Conservation (phyloP, 164 flowering plant genomes). For the Hamamelis virginiana region DNA sequence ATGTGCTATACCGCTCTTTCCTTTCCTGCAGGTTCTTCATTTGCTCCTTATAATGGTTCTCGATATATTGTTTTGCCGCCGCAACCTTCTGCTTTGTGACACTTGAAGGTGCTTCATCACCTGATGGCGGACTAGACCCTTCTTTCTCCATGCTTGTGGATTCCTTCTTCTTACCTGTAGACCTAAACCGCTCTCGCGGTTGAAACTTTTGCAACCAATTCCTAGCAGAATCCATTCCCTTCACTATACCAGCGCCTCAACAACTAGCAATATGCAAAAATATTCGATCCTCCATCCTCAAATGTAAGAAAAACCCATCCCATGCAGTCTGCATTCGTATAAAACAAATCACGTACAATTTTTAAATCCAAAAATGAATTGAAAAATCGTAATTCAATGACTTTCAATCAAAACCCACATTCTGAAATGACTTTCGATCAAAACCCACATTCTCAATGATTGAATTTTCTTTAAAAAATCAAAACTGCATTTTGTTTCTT, state of each 20-base stretch:
- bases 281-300: not conserved
- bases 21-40: conserved; percentile 72
- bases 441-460: too few relatives aligned
- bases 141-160: conserved; percentile 22
- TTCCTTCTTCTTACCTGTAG: conserved; percentile 39
- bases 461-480: too few relatives aligned
- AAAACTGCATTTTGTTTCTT: too few relatives aligned
- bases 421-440: too few relatives aligned
- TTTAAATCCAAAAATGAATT: too few relatives aligned
- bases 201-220: conserved; percentile 71
- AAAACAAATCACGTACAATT: too few relatives aligned
- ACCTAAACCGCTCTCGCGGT: conserved; percentile 46
- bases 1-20: conserved; percentile 46
- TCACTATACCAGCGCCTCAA: conserved; percentile 3
- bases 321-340: too few relatives aligned
- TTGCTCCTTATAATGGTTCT: conserved; percentile 80
- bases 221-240: conserved; percentile 63
- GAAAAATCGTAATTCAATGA: too few relatives aligned
- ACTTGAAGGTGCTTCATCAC: conserved; percentile 55
- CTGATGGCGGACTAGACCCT: conserved; percentile 11
- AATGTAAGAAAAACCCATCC: too few relatives aligned
- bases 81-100: conserved; percentile 65
- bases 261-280: not conserved
- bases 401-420: too few relatives aligned
- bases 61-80: conserved; percentile 77